Conservation (phyloP, 2,329 filamentous ascomycete species). For the Aspergillus sp. region DNA sequence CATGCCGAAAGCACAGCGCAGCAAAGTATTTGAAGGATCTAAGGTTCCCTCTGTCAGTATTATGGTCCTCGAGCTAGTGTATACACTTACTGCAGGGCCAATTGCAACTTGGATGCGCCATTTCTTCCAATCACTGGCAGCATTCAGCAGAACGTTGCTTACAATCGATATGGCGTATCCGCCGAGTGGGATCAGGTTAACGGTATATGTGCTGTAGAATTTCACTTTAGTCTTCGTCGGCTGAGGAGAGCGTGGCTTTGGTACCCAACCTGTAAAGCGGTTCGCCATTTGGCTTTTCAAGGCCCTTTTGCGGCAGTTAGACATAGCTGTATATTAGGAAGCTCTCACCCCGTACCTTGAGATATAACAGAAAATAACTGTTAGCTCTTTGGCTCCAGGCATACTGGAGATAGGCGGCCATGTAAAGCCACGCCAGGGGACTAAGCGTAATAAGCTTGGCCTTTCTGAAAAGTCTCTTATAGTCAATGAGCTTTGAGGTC, state of each 20-base stretch:
- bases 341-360: conserved; percentile 7
- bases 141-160: conserved; percentile 17
- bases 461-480: conserved; percentile 5
- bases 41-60: background rate
- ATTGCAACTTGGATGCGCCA: conserved; percentile 19
- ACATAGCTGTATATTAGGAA: background rate
- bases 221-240: background rate
- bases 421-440: conserved; percentile 17
- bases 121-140: conserved; percentile 20
- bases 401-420: conserved; percentile 15
- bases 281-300: conserved; percentile 2
- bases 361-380: conserved; percentile 20
- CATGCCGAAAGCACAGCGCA: conserved; percentile 11
- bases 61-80: background rate
- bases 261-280: conserved; percentile 5
- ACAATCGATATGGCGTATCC: conserved; percentile 20
- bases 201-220: conserved; percentile 16
- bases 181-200: conserved; percentile 22
- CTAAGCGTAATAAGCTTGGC: conserved; percentile 7
- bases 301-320: background rate
- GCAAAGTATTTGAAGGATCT: conserved; percentile 9
- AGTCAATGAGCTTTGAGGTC: conserved; percentile 18
- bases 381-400: conserved; percentile 21
- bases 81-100: conserved; percentile 8
- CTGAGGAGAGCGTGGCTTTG: background rate